Evolutionary conservation across 2,329 filamentous ascomycete genomes (phyloP), one percentile per base, ranked within the genome.

Genomic region (Metarhizium humberi): DNA sequence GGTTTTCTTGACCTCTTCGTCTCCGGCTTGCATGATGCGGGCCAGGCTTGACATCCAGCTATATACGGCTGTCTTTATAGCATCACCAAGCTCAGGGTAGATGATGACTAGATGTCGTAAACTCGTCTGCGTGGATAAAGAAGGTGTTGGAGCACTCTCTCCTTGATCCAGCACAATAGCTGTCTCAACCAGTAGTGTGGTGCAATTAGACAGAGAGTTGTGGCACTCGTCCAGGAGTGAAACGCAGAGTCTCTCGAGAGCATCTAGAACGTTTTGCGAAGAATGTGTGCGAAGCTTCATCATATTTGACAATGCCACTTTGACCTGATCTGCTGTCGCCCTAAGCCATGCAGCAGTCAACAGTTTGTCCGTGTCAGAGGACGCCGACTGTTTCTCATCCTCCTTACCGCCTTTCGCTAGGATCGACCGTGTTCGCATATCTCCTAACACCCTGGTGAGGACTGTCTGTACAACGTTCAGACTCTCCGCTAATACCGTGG

Each of bases 41-140:
- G 92, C 86, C 18, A 99, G 78, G 45, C 89, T 86, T 2, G 83
- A 82, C 29, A 92, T 80, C 91, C 92, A 96, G 53, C 84, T 85
- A 67, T 92, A 88, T 1, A 95, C 77, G 1, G 82, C 86, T 32
- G 78, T 80, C 62, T 89, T 88, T 30, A 92, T 73, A 3, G 81
- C 73, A 25, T 87, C 83, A 3, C 78, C 73, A 2, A 92, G 75
- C 51, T 80, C 74, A 2, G 78, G 71, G 61, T 90, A 84, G 11
- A 85, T 81, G 43, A 73, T 77, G 6, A 86, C 73, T 30, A 95
- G 73, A 58, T 85, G 78, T 32, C 76, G 76, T 4, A 95, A 68
- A 51, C 70, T 76, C 1, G 80, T 82, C 46, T 73, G 69, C 7
- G 71, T 64, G 14, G 73, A 58, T 7, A 70, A 68, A 29, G 40